Conservation (phyloP, 1,139 yeast species). For the Yamadazyma oceani region DNA sequence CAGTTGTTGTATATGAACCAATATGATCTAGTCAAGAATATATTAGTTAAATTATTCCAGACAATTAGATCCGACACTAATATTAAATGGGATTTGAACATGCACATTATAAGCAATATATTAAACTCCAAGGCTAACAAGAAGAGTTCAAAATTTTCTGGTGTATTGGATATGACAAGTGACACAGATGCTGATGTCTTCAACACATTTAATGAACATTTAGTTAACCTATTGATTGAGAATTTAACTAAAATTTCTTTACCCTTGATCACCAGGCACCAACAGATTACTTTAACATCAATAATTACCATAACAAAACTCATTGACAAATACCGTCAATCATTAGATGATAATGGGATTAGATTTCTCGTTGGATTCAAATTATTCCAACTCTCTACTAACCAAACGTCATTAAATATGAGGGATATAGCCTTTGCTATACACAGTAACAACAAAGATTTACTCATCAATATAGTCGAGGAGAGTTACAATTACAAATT, state of each 20-base stretch:
- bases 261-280: slow-evolving; percentile 87
- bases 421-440: slow-evolving; percentile 88
- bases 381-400: slow-evolving; percentile 53
- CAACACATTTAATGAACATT: slow-evolving; percentile 42
- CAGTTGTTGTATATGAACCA: slow-evolving; percentile 73
- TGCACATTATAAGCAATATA: slow-evolving; percentile 25
- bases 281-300: slow-evolving; percentile 77
- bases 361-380: slow-evolving; percentile 73
- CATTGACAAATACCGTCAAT: slow-evolving; percentile 44
- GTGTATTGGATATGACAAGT: slow-evolving; percentile 13
- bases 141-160: slow-evolving; percentile 18
- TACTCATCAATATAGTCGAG: slow-evolving; percentile 58
- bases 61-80: slow-evolving; percentile 42
- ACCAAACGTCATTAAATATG: slow-evolving; percentile 54
- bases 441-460: slow-evolving; percentile 76
- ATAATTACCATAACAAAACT: slow-evolving; percentile 64
- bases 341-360: slow-evolving; percentile 72
- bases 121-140: slow-evolving; percentile 7
- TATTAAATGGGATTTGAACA: slow-evolving; percentile 37
- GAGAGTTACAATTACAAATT: slow-evolving; percentile 43
- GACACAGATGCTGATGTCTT: slow-evolving; percentile 26
- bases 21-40: slow-evolving; percentile 52
- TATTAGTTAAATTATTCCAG: slow-evolving; percentile 55
- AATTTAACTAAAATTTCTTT: slow-evolving; percentile 63
- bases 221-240: slow-evolving; percentile 54